A percentile compares a stretch with the other conserved stretches of the same genome.
Conservation (phyloP, 345 rosid species). For the Draba incana region DNA sequence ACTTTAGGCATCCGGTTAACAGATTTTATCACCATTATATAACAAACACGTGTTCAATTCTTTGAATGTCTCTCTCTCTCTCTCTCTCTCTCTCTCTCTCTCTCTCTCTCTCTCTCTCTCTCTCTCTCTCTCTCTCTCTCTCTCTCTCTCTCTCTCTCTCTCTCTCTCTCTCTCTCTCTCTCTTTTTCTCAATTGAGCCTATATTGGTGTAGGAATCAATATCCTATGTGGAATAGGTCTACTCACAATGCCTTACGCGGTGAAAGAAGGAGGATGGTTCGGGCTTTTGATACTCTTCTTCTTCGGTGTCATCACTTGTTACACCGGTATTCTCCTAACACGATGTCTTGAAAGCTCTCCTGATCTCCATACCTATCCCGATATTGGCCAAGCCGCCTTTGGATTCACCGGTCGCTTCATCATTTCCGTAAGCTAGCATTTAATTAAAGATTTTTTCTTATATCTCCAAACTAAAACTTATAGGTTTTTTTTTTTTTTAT, state of each 20-base stretch:
- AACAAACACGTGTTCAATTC: neutral
- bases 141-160: too few species aligned
- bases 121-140: too few species aligned
- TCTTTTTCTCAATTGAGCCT: conserved; percentile 4
- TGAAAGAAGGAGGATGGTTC: conserved; percentile 81
- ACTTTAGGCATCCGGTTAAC: too few species aligned
- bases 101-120: too few species aligned
- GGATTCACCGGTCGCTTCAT: conserved; percentile 62
- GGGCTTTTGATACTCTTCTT: conserved; percentile 59
- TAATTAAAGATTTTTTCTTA: neutral
- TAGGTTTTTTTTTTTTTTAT: neutral
- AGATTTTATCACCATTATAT: neutral
- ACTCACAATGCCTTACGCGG: conserved; percentile 71
- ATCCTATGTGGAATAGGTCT: conserved; percentile 71
- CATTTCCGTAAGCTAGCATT: conserved; percentile 52
- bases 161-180: too few species aligned
- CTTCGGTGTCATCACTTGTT: conserved; percentile 56
- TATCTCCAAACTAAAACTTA: neutral
- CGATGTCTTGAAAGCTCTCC: conserved; percentile 76
- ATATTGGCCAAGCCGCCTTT: conserved; percentile 89
- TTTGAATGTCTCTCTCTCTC: neutral
- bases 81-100: too few species aligned
- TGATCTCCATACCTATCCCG: conserved; percentile 68
- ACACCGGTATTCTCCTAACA: conserved; percentile 67
- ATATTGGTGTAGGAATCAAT: conserved; percentile 58